Evolutionary conservation across 768 basidiomycete species (phyloP).

Genomic region (Naematelia encephala): DNA sequence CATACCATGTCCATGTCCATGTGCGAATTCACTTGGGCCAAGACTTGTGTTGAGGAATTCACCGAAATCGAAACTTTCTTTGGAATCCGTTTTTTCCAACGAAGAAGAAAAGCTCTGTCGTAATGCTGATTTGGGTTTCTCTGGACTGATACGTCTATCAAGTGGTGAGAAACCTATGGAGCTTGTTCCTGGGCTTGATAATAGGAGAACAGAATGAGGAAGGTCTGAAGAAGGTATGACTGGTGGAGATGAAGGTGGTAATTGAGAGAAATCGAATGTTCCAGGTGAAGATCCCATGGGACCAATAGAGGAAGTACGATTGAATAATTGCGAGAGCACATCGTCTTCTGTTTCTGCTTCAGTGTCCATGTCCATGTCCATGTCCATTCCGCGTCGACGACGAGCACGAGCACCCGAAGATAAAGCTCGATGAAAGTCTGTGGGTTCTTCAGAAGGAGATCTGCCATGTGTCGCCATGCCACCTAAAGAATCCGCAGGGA

Average conservation of each 20-base stretch:
- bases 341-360: slow-evolving; percentile 22
- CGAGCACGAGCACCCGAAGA: neutral
- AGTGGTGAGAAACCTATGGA: neutral
- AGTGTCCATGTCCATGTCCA: neutral
- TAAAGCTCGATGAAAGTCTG: neutral
- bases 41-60: neutral
- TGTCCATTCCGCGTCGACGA: slow-evolving; percentile 1
- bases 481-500: slow-evolving; percentile 18
- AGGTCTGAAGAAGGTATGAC: slow-evolving; percentile 16
- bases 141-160: neutral
- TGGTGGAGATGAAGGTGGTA: slow-evolving; percentile 44
- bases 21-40: too few species aligned
- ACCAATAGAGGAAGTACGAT: slow-evolving; percentile 27
- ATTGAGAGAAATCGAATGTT: slow-evolving; percentile 41
- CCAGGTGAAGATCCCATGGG: slow-evolving; percentile 13
- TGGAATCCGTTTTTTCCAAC: neutral
- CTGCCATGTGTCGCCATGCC: neutral
- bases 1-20: too few species aligned
- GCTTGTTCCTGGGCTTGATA: slow-evolving; percentile 25
- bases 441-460: neutral
- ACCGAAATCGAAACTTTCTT: neutral
- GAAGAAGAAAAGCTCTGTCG: neutral
- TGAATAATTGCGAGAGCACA: slow-evolving; percentile 28
- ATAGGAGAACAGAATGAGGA: slow-evolving; percentile 31
- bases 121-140: neutral